phyloP scores from a whole-genome alignment of 2,329 filamentous ascomycete genomes.

The Hypoxylon sp. region DNA sequence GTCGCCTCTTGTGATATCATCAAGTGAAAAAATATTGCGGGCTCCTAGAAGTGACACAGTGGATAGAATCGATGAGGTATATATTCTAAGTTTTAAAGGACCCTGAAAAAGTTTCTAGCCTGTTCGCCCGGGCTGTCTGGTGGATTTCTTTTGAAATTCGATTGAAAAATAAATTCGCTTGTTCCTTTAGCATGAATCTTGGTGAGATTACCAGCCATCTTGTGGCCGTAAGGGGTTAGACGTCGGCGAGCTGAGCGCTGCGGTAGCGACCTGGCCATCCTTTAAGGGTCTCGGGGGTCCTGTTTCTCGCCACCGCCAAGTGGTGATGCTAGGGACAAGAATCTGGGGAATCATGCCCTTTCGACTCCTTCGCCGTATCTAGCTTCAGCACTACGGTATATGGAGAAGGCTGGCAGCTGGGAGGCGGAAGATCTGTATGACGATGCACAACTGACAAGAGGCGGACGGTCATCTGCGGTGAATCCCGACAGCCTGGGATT shows the following conservation, averaged over 20 bases:
- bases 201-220: constrained; percentile 27
- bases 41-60: constrained; percentile 1
- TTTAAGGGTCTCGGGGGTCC: neutral
- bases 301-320: constrained; percentile 30
- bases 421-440: constrained; percentile 13
- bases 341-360: constrained; percentile 32
- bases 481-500: constrained; percentile 42
- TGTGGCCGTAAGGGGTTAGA: neutral
- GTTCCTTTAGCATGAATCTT: constrained; percentile 26
- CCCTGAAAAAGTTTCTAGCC: neutral
- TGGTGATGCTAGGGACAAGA: constrained; percentile 22
- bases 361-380: constrained; percentile 18
- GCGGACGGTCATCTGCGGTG: neutral
- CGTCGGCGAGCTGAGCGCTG: neutral
- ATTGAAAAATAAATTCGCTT: neutral
- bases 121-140: too few species aligned
- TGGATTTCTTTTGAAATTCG: neutral
- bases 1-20: neutral
- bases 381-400: constrained; percentile 18
- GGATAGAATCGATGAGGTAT: neutral
- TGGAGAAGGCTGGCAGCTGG: too few species aligned
- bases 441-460: constrained; percentile 15
- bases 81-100: neutral
- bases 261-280: neutral
- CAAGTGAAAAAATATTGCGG: neutral